Evolutionary conservation across 1,284 basidiomycete species (phyloP).

Genomic region (Leccinum fallax): DNA sequence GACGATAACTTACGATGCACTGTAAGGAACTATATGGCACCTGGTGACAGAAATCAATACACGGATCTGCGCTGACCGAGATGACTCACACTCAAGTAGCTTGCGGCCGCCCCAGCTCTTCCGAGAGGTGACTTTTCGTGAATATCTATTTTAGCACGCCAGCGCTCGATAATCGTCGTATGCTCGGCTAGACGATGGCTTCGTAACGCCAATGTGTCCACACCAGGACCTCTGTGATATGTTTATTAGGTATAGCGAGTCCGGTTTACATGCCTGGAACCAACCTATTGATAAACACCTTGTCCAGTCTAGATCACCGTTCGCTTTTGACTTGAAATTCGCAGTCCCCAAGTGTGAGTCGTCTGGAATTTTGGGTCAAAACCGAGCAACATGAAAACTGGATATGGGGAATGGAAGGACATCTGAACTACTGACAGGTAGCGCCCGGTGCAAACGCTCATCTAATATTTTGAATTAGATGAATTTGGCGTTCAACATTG

Average conservation of each 20-base stretch:
- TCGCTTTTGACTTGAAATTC: neutral
- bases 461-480: conserved; percentile 8
- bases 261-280: neutral
- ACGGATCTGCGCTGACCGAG: neutral
- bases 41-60: conserved; percentile 36
- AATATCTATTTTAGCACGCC: neutral
- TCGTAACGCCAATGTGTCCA: neutral
- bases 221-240: neutral
- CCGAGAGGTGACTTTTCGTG: neutral
- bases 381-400: neutral
- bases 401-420: neutral
- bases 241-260: conserved; percentile 11
- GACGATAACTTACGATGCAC: conserved; percentile 15
- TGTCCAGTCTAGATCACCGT: neutral
- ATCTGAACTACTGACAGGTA: neutral
- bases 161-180: neutral
- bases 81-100: conserved; percentile 66
- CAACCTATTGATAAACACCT: conserved; percentile 6
- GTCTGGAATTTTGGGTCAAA: neutral
- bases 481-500: neutral
- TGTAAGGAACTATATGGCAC: conserved; percentile 73
- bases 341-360: neutral
- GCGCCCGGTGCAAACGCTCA: neutral
- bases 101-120: conserved; percentile 74
- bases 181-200: neutral